Evolutionary conservation across 2,329 filamentous ascomycete species (phyloP).

Genomic region (Verticillium tricorpus): DNA sequence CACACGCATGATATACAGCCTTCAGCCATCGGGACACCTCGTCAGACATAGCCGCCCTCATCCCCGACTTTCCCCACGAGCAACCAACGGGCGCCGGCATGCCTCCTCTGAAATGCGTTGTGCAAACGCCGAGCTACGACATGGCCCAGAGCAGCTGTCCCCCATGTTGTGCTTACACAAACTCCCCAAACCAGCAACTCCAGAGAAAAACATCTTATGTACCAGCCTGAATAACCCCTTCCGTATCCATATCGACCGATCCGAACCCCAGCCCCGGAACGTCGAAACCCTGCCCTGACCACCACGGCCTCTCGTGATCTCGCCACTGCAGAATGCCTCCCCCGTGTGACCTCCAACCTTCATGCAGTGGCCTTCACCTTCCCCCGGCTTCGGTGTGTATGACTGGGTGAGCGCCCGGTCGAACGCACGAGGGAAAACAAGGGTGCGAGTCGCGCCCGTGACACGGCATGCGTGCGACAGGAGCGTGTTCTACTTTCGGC

Average conservation of each 20-base stretch:
- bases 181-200: not conserved
- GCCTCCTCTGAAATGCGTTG: not conserved
- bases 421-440: no score
- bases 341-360: no score
- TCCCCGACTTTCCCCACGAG: not conserved
- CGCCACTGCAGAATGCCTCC: not conserved
- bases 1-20: not conserved
- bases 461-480: no score
- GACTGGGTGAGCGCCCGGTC: no score
- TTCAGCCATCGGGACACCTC: not conserved
- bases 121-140: not conserved
- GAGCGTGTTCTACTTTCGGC: no score
- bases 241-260: not conserved
- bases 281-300: not conserved
- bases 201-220: not conserved
- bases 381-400: no score
- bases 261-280: not conserved
- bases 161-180: not conserved
- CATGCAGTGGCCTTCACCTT: no score
- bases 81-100: not conserved
- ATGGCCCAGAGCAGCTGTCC: not conserved
- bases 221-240: not conserved
- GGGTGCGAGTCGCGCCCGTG: no score
- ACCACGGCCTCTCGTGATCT: not conserved
- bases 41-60: not conserved